Conservation (phyloP, 1,284 basidiomycete genomes). For the Somion occarium region DNA sequence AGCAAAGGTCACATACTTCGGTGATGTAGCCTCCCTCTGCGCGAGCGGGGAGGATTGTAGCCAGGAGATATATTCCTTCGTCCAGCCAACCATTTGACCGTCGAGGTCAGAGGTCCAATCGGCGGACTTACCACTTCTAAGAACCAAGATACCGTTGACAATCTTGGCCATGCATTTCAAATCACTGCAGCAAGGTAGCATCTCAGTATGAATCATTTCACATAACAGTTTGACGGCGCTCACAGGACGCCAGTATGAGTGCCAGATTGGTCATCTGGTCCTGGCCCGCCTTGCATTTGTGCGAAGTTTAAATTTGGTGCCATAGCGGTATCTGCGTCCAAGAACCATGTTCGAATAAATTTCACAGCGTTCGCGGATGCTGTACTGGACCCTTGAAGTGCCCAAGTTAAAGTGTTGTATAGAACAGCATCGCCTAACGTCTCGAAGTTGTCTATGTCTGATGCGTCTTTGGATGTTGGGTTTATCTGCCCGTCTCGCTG, state of each 20-base stretch:
- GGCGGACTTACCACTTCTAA: constrained; percentile 39
- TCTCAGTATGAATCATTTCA: constrained; percentile 3
- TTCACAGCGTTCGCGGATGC: constrained; percentile 34
- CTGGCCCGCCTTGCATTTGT: constrained; percentile 61
- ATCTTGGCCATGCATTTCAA: constrained; percentile 56
- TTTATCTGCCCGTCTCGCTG: constrained; percentile 58
- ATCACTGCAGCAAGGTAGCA: constrained; percentile 29
- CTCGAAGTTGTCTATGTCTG: constrained; percentile 51
- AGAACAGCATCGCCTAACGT: constrained; percentile 54
- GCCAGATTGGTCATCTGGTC: constrained; percentile 38
- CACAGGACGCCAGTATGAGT: constrained; percentile 54
- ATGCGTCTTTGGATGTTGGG: constrained; percentile 23
- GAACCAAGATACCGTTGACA: constrained; percentile 46
- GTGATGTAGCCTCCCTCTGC: constrained; percentile 31
- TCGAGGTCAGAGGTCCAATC: constrained; percentile 52
- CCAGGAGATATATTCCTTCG: constrained; percentile 47
- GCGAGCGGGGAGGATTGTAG: constrained; percentile 41
- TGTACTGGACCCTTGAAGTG: constrained; percentile 33
- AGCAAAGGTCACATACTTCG: constrained; percentile 38
- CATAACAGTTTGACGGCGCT: constrained; percentile 8
- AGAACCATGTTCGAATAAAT: constrained; percentile 55
- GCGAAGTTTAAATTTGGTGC: constrained; percentile 64
- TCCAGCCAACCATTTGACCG: constrained; percentile 39
- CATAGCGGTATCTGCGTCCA: constrained; percentile 52
- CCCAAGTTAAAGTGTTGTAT: constrained; percentile 57